Evolutionary conservation across 371 early-diverging fungal genomes (phyloP), one percentile per base, ranked within the genome.

Genomic region (Smittium culicis): DNA sequence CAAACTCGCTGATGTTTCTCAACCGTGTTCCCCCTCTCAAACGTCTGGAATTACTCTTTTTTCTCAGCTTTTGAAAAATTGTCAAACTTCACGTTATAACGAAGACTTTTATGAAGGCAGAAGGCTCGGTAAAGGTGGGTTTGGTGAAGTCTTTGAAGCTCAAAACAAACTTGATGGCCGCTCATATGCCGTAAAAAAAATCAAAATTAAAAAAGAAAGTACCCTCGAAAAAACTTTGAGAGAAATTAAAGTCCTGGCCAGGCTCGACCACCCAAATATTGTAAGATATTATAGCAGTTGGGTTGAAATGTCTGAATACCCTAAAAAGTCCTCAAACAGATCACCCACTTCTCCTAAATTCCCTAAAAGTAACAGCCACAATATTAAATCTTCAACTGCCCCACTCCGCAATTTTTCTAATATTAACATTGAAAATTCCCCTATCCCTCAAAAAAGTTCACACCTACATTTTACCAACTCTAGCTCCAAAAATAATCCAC

Each of bases 201-300:
- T 94, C 57, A 60, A 79, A 57, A 67, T 86, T 32, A 76, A 77
- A 2, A 76, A 78, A 17, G 78, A 79, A 33, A 73, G 74, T 32
- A 81, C 85, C 0, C 82, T 83, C 56, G 85, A 85, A 58, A 88
- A 89, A 78, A 90, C 90, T 28, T 81, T 95, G 68, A 81, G 95
- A 5, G 97, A 96, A 74, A 92, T 93, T 64, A 94, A 92, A 71
- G 84, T 86, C 35, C 81, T 93, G 60, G 92, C 97, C 1, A 78
- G 88, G 20, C 73, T 96, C 54, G 83, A 89, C 67, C 96, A 96
- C 75, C 84, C 81, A 31, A 93, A 95, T 69, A 90, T 96, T 33
- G 88, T 95, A 35, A 80, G 97, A 8, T 96, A 96, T 74, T 91
- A 89, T 71, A 81, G 86, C n/a, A 89, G 91, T 32, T 96, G 97